Evolutionary conservation across 352 stramenopile genomes (phyloP).

Genomic region (Pythium phragmiticola): DNA sequence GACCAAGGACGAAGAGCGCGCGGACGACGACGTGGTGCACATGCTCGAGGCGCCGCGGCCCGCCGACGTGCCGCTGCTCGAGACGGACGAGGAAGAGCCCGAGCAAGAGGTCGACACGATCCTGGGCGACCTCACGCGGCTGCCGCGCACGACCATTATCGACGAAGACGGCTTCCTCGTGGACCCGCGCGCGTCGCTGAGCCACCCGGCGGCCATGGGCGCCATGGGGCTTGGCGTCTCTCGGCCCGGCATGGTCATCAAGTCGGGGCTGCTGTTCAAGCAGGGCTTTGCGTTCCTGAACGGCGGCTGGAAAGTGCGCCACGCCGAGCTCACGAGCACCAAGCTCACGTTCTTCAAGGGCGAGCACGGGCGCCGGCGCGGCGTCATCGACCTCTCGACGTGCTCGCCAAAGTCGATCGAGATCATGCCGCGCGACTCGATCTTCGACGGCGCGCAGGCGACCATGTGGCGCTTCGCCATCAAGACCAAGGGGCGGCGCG

Average conservation of each 20-base stretch:
- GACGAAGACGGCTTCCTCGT: conserved; percentile 55
- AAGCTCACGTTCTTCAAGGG: conserved; percentile 75
- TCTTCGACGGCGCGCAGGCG: conserved; percentile 69
- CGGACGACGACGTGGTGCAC: conserved; percentile 37
- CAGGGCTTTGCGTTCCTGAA: conserved; percentile 57
- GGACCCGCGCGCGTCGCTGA: conserved; percentile 13
- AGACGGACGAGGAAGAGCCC: conserved; percentile 37
- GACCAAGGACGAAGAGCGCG: conserved; percentile 14
- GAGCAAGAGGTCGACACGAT: conserved; percentile 66
- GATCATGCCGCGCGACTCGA: conserved; percentile 79
- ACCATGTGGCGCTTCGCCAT: conserved; percentile 86
- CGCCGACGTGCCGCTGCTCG: conserved; percentile 22
- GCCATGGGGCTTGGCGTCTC: conserved; percentile 15
- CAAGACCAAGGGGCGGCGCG: conserved; percentile 53
- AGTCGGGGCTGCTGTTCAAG: conserved; percentile 73
- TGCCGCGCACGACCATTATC: conserved; percentile 62
- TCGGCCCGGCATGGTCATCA: conserved; percentile 43
- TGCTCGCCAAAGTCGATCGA: conserved; percentile 68
- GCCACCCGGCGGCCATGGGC: conserved; percentile 6
- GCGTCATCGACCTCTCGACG: conserved; percentile 71
- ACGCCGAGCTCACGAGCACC: conserved; percentile 57
- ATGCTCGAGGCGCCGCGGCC: conserved; percentile 21
- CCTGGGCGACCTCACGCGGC: conserved; percentile 48
- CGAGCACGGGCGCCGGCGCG: conserved; percentile 63
- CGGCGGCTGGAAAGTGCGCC: conserved; percentile 79